A percentile compares a stretch with the other conserved stretches of the same genome.
Evolutionary conservation across 257 asterid species (phyloP).

Genomic region (Mitragyna speciosa): DNA sequence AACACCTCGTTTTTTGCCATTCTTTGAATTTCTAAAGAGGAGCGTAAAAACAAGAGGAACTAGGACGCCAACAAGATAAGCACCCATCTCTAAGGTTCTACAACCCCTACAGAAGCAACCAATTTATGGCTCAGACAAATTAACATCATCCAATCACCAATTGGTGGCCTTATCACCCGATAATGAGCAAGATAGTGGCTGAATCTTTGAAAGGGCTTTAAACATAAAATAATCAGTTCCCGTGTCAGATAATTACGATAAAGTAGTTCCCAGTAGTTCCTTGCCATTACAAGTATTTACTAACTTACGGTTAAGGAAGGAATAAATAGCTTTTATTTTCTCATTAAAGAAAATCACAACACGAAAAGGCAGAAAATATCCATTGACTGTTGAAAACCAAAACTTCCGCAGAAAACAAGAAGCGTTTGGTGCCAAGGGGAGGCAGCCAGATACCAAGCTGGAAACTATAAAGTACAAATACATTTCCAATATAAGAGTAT

Average conservation of each 20-base stretch:
- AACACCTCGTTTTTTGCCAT: conserved; percentile 70
- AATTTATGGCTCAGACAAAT: conserved; percentile 8
- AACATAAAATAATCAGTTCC: neutral
- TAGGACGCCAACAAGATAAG: conserved; percentile 67
- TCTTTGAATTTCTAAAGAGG: conserved; percentile 56
- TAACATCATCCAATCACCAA: neutral
- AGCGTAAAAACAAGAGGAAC: conserved; percentile 74
- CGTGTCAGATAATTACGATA: neutral
- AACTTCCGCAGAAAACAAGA: neutral
- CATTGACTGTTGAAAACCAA: neutral
- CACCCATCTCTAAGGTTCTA: conserved; percentile 48
- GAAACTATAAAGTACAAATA: neutral
- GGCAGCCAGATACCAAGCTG: neutral
- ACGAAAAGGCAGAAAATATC: neutral
- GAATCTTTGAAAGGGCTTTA: neutral
- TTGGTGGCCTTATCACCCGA: neutral
- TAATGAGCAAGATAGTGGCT: neutral
- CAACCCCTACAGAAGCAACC: conserved; percentile 19
- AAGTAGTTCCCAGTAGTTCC: neutral
- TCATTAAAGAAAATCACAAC: neutral
- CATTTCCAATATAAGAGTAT: neutral
- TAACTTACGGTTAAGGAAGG: too few species aligned
- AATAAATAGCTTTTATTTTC: neutral
- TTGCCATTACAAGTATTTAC: neutral
- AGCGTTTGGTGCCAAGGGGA: neutral